These are phyloP conservation scores for Piper betle DNA, from an alignment of 164 flowering plant species.

Conservation along the genomic window DNA sequence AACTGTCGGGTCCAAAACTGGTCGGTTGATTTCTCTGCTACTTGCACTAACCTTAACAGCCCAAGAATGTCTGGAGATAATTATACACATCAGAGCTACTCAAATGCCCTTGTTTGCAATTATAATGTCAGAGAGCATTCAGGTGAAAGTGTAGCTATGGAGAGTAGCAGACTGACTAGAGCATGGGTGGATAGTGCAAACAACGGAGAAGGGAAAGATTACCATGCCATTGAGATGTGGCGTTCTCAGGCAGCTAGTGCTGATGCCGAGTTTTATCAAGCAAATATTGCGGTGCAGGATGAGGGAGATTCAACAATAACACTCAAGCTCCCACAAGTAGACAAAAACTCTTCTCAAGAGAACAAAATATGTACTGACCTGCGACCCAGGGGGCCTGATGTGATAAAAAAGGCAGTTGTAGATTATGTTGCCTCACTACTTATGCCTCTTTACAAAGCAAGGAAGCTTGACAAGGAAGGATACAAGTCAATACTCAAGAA, in stretches of 20 bases:
- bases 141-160: slow-evolving; percentile 79
- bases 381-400: slow-evolving; percentile 58
- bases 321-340: slow-evolving; percentile 25
- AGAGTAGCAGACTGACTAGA: slow-evolving; percentile 49
- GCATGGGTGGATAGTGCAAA: slow-evolving; percentile 94
- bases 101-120: slow-evolving; percentile 55
- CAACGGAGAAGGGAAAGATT: slow-evolving; percentile 69
- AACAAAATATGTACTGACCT: slow-evolving; percentile 30
- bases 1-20: slow-evolving; percentile 91
- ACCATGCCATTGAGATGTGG: slow-evolving; percentile 93
- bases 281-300: slow-evolving; percentile 33
- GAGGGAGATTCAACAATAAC: slow-evolving; percentile 68
- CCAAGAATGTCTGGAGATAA: slow-evolving; percentile 61
- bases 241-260: slow-evolving; percentile 92
- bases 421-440: slow-evolving; percentile 88
- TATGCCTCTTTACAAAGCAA: slow-evolving; percentile 92
- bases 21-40: slow-evolving; percentile 91
- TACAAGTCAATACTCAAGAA: slow-evolving; percentile 96
- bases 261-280: slow-evolving; percentile 41
- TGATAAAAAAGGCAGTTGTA: slow-evolving; percentile 72
- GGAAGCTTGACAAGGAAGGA: slow-evolving; percentile 82
- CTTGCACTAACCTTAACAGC: slow-evolving; percentile 62
- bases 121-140: slow-evolving; percentile 67
- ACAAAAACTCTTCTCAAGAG: slow-evolving; percentile 69
- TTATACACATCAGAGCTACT: slow-evolving; percentile 56